phyloP scores from a whole-genome alignment of 2,329 filamentous ascomycete species.

The Hirsutella thompsonii region DNA sequence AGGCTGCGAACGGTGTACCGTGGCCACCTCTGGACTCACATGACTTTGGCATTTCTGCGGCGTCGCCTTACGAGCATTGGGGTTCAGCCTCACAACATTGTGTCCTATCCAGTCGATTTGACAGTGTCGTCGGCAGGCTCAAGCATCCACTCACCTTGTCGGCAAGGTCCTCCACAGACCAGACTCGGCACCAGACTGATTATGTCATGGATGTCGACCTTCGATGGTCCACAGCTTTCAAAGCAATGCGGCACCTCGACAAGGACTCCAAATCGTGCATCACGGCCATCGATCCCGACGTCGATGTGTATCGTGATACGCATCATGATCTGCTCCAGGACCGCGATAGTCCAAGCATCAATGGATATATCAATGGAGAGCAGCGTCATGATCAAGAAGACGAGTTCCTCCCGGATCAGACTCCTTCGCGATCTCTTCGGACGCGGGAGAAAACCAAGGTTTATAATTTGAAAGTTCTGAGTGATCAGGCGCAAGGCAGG shows the following conservation, averaged over 20 bases:
- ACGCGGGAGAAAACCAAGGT: constrained; percentile 32
- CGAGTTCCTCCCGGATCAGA: constrained; percentile 31
- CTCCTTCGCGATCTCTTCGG: constrained; percentile 38
- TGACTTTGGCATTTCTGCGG: constrained; percentile 15
- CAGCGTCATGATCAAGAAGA: constrained; percentile 29
- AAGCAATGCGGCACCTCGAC: constrained; percentile 19
- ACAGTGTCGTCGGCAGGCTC: constrained; percentile 27
- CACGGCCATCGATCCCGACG: constrained; percentile 24
- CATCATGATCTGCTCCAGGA: constrained; percentile 10
- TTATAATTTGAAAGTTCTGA: constrained; percentile 48
- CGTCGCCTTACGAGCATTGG: constrained; percentile 8
- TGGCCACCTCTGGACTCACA: constrained; percentile 39
- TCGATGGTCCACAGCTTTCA: constrained; percentile 29
- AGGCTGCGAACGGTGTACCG: constrained; percentile 31
- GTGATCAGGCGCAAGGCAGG: constrained; percentile 42
- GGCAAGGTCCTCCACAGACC: constrained; percentile 11
- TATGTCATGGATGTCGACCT: constrained; percentile 37
- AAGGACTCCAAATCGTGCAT: constrained; percentile 31
- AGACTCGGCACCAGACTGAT: constrained; percentile 21
- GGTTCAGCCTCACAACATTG: constrained; percentile 16
- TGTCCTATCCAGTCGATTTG: constrained; percentile 27
- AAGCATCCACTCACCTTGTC: constrained; percentile 21
- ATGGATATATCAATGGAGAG: constrained; percentile 12
- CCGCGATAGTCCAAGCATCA: constrained; percentile 8
- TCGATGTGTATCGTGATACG: constrained; percentile 11